Base-by-base conservation (phyloP, 306 rosid genomes). In the Comarum palustre region DNA sequence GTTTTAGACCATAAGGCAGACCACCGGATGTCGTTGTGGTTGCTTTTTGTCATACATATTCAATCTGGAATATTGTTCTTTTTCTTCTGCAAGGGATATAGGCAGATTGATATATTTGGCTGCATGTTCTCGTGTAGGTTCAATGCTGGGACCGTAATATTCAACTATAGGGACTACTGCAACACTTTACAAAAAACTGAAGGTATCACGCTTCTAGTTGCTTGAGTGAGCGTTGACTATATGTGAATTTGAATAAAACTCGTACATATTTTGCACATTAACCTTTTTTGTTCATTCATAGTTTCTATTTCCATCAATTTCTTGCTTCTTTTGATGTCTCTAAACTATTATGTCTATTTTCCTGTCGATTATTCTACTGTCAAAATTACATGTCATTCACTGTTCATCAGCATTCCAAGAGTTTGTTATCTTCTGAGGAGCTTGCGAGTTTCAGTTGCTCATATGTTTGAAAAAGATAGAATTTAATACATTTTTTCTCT, bases 111-210 rank as follows among this genome's bases (percentile, higher is more conserved):
- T 81, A 52, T 17, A 24, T 67, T 73, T 82, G 25, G 24, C 73
- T 69, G 58, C 68, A 54, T 73, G 24, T 42, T 69, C 4, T 68
- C 77, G 55, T 82, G 52, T 75, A 94, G 99, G 89, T 80, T 78
- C 81, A 85, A 79, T 74, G 84, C 84, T 68, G 96, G 90, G 83
- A 81, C 89, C 78, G 99, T 94, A 74, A 82, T 94, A 73, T 94
- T 94, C 86, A 94, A 94, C 86, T 94, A 94, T 78, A 88, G 86
- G 76, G 97, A 91, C 87, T 85, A 84, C 81, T 84, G 84, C 86
- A 87, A 83, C 82, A 80, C 69, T 41, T 78, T 87, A 69, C 90
- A 84, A 38, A 91, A 91, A 84, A 94, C 97, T 77, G 99, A 94
- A 94, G 97, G 99, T 94, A 83, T 72, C 41, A 9, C 73, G 60